Base-by-base conservation (phyloP, 192 early-diverging fungal species). In the Entophlyctis luteolus region DNA sequence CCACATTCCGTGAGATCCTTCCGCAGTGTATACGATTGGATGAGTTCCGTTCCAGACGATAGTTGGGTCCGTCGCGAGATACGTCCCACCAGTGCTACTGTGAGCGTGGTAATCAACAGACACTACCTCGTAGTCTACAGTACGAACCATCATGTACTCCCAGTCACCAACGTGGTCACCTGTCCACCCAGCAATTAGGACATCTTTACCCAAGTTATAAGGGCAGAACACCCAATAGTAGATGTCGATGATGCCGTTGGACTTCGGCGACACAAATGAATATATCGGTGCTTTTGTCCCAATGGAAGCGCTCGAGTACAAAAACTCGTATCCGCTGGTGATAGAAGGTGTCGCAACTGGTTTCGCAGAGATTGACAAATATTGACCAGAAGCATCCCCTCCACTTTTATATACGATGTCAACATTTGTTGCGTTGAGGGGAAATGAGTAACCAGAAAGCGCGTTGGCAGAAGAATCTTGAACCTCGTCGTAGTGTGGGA, bases 91-190 rank as follows among this genome's bases (percentile, higher is more conserved):
- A 42, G 39, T 42, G 20, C 32, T 34, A 20, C 56, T 34, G 33
- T 58, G 56, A n/a, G 56, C 34, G 56, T 58, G 33, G 32, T 34
- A 58, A 34, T 58, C 56, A 33, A 58, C 28, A 34, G 56, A n/a
- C 18, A 34, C 34, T 25, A 33, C 56, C 16, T 4, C 8, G 8
- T 33, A 23, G 56, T 58, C 35, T 4, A 35, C 10, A 33, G 56
- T 58, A 33, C 56, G 56, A 35, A 58, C 56, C 28, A 58, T 58
- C 28, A 58, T 35, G 33, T 35, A 34, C 35, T 58, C 56, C 20
- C 20, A 34, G 32, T 58, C 56, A 18, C 56, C 56, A 35, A 58
- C 56, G 32, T 58, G 56, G 20, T 58, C 32, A 34, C 33, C 56
- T 10, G 34, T 34, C 18, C 22, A 18, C 18, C 56, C 56, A n/a